A percentile compares a stretch with the other conserved stretches of the same genome.
phyloP scores from a whole-genome alignment of 192 early-diverging fungal genomes.

The Coemansia sp. region DNA sequence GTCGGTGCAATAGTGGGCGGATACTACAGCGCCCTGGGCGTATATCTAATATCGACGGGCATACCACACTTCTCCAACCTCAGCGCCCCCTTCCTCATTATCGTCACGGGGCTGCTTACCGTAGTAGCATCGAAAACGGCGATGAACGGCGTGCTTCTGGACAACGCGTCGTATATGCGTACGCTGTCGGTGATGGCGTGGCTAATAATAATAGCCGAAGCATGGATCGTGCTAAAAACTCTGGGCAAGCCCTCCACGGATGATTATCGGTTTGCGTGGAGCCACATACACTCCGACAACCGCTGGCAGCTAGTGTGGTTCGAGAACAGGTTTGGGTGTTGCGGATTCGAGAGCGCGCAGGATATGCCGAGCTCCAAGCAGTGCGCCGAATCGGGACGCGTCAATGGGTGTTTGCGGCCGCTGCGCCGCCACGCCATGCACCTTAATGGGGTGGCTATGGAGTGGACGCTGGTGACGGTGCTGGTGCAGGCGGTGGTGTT shows the following conservation, averaged over 20 bases:
- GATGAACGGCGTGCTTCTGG: constrained; percentile 4
- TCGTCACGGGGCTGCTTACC: constrained; percentile 9
- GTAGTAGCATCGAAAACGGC: constrained; percentile 5
- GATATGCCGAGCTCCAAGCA: constrained; percentile 41
- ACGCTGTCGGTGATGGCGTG: constrained; percentile 7
- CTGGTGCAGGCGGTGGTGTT: constrained; percentile 20
- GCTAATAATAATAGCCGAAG: constrained; percentile 25
- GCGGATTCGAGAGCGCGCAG: constrained; percentile 36
- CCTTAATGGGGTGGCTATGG: constrained; percentile 2
- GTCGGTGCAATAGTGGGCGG: constrained; percentile 13
- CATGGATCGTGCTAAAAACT: constrained; percentile 18
- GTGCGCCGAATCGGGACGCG: background rate
- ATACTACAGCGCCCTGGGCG: constrained; percentile 1
- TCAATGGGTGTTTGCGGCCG: constrained; percentile 15
- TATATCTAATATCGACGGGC: background rate
- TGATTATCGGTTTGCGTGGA: constrained; percentile 48
- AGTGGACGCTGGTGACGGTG: constrained; percentile 11
- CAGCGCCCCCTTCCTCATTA: background rate
- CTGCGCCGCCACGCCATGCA: constrained; percentile 7
- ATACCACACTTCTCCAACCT: constrained; percentile 5
- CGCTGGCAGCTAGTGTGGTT: constrained; percentile 40
- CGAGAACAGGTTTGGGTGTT: constrained; percentile 53
- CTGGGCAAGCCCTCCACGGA: constrained; percentile 12
- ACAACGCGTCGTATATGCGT: background rate
- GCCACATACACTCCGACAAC: constrained; percentile 37